Evolutionary conservation across 2,329 filamentous ascomycete species (phyloP), one percentile per base, ranked within the genome.

Genomic region (Penicillium oxalicum): DNA sequence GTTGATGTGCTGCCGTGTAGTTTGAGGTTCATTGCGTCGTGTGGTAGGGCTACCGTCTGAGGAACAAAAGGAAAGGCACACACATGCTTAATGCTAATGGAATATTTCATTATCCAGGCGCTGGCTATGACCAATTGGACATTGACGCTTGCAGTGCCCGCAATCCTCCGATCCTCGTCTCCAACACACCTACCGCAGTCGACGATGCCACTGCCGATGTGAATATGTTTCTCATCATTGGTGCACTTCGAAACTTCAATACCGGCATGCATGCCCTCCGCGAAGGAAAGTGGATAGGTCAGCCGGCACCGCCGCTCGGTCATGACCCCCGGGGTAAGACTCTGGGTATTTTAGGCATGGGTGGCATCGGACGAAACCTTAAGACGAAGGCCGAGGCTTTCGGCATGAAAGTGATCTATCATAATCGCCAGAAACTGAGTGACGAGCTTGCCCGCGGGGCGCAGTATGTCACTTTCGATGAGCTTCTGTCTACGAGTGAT

Each of bases 61-160:
- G 18, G 18, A 18, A 18, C n/a, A 25, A 12, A 8, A 5, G 11
- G 28, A 9, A 18, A 25, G 29, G 5, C 9, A 5, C 29, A 29
- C n/a, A 32, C 8, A 11, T 25, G 6, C 12, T 5, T 35, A 3
- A 32, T 41, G 4, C 36, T 52, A 6, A 53, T 25, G 18, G 18
- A 13, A 26, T 6, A 27, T 5, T 8, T 18, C 6, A 25, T 44
- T 9, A 12, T 26, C 51, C 51, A 86, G 84, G 87, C 52, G 87
- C 89, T 48, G 90, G 90, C 34, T 95, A 95, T 70, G 89, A 95
- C 67, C 85, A 90, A 66, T 76, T 94, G 54, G 84, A 91, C 66
- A 75, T 91, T 7, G 66, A 78, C 40, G 84, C 86, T 35, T 91
- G 87, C 73, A 85, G 82, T 8, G 73, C 74, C 1, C 81, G 81